These are phyloP conservation scores for Phylloporus rhodoxanthus DNA, from an alignment of 768 basidiomycete species.

Conservation along the genomic window DNA sequence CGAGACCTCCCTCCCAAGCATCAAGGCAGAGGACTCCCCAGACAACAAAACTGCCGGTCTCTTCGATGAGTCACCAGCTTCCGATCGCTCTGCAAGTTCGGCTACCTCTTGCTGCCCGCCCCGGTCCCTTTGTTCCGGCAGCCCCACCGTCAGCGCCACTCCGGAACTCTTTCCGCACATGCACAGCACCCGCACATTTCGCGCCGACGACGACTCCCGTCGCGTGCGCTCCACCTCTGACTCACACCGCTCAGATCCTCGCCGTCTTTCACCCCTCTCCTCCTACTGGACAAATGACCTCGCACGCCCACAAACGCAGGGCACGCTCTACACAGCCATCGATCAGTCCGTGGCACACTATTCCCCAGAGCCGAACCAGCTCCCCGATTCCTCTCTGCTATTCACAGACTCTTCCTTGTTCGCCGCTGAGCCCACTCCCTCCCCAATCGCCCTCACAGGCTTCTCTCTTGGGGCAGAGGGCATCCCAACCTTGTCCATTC, in stretches of 20 bases:
- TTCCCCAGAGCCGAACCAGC: conserved; percentile 21
- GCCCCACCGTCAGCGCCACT: conserved; percentile 16
- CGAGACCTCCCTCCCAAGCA: conserved; percentile 38
- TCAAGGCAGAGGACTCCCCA: conserved; percentile 54
- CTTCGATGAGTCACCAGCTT: conserved; percentile 29
- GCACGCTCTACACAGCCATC: conserved; percentile 20
- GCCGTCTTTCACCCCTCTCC: conserved; percentile 30
- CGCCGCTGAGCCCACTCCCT: conserved; percentile 30
- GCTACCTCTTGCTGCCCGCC: conserved; percentile 22
- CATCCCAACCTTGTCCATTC: conserved; percentile 57
- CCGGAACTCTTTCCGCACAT: conserved; percentile 24
- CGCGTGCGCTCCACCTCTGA: conserved; percentile 31
- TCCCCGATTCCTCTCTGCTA: conserved; percentile 29
- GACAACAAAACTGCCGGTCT: conserved; percentile 35
- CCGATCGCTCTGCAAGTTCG: conserved; percentile 30
- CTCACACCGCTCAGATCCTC: conserved; percentile 22
- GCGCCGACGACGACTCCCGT: conserved; percentile 26
- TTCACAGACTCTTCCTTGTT: conserved; percentile 25
- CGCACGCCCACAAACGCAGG: conserved; percentile 21
- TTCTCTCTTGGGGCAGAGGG: conserved; percentile 61
- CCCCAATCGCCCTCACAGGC: conserved; percentile 29
- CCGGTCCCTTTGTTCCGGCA: conserved; percentile 22
- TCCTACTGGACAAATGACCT: conserved; percentile 27
- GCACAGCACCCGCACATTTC: conserved; percentile 17
- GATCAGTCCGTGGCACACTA: conserved; percentile 18